Evolutionary conservation across 257 asterid species (phyloP).

Genomic region (Solanum microdontum): DNA sequence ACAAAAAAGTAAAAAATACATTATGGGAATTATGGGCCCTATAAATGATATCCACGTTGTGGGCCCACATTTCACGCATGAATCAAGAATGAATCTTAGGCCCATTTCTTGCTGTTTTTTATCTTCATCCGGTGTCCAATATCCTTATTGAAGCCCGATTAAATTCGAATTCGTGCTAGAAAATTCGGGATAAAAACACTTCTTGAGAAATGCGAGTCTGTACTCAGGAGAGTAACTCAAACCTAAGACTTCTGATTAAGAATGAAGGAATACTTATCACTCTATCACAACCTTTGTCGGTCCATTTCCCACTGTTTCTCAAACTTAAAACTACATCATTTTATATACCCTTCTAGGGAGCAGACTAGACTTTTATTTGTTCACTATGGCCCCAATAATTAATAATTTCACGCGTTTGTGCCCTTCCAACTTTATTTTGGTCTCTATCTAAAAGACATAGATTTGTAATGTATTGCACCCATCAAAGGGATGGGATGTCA

Average conservation of each 20-base stretch:
- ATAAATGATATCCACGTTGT: background rate
- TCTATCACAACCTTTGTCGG: too few relatives aligned
- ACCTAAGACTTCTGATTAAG: too few relatives aligned
- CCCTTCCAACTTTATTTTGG: background rate
- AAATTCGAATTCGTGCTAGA: fast-evolving
- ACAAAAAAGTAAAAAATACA: background rate
- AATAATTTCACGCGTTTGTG: slow-evolving; percentile 4
- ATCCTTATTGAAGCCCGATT: fast-evolving
- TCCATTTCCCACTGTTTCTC: background rate
- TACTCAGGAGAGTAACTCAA: too few relatives aligned
- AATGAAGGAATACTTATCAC: background rate
- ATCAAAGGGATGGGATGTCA: background rate
- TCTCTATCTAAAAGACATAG: background rate
- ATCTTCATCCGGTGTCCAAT: background rate
- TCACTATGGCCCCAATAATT: background rate
- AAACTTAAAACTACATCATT: background rate
- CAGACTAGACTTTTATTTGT: background rate
- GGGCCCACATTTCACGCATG: background rate
- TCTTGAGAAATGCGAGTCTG: background rate
- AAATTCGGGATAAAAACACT: background rate
- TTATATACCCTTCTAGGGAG: background rate
- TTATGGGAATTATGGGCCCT: background rate
- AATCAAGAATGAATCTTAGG: background rate
- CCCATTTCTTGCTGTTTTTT: background rate
- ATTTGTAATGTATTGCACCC: background rate